phyloP scores from a whole-genome alignment of 2,329 filamentous ascomycete species.

The Ilyonectria destructans region DNA sequence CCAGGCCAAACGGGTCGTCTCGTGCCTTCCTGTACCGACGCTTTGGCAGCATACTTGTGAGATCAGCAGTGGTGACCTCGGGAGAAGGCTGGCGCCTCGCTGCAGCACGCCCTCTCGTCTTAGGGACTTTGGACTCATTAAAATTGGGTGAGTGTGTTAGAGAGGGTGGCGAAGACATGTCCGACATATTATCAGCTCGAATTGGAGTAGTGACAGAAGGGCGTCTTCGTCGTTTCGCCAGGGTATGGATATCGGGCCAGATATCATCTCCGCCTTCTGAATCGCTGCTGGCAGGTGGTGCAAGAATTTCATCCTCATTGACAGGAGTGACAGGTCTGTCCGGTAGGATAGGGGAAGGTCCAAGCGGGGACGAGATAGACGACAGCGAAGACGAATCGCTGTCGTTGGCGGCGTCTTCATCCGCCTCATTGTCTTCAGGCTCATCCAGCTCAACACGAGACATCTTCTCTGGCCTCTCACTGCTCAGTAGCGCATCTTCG shows the following conservation, averaged over 20 bases:
- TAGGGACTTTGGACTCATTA: constrained; percentile 48
- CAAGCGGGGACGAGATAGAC: constrained; percentile 56
- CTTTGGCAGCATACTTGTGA: constrained; percentile 70
- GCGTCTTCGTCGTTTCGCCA: constrained; percentile 64
- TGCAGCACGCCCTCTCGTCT: constrained; percentile 51
- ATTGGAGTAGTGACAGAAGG: constrained; percentile 57
- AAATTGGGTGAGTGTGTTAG: constrained; percentile 78
- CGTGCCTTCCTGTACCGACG: constrained; percentile 62
- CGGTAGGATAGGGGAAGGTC: constrained; percentile 47
- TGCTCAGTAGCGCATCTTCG: constrained; percentile 59
- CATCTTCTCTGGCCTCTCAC: constrained; percentile 57
- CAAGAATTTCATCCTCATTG: constrained; percentile 66
- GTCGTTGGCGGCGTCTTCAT: constrained; percentile 44
- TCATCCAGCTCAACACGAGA: constrained; percentile 50
- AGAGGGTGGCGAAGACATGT: constrained; percentile 76
- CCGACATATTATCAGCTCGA: constrained; percentile 62
- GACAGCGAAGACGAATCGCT: constrained; percentile 59
- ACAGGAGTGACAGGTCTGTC: constrained; percentile 61
- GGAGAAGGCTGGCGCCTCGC: constrained; percentile 56
- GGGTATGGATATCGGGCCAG: constrained; percentile 69
- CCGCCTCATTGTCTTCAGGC: constrained; percentile 27
- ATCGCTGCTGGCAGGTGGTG: constrained; percentile 70
- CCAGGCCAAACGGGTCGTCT: constrained; percentile 57
- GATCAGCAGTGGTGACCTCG: constrained; percentile 69
- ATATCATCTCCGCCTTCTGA: constrained; percentile 61